Percentiles rank a stretch among this genome's conserved stretches.
These are phyloP conservation scores for Eimeria falciformis DNA, from an alignment of 169 alveolate species.

Conservation along the genomic window DNA sequence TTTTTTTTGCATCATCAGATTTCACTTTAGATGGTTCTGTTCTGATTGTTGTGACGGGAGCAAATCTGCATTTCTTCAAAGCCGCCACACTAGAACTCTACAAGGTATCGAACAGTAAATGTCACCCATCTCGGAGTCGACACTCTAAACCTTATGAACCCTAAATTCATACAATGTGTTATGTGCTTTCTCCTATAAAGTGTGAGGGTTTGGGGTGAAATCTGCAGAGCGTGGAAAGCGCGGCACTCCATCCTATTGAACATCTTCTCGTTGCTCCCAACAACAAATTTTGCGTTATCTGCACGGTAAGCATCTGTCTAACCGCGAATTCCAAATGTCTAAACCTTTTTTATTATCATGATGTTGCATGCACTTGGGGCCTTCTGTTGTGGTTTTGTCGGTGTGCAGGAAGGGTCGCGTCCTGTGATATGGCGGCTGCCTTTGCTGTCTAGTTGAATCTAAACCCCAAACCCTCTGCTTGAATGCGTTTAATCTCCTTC, in stretches of 20 bases:
- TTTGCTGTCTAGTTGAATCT: not conserved
- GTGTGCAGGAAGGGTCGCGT: slow-evolving; percentile 8
- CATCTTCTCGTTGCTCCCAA: not conserved
- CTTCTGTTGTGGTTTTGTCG: not conserved
- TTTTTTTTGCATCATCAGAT: not conserved
- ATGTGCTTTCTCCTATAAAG: not conserved
- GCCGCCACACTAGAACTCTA: not conserved
- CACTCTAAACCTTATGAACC: not conserved
- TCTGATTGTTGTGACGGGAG: not conserved
- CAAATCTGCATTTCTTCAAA: not conserved
- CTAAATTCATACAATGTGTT: not conserved
- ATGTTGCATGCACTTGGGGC: too few species aligned
- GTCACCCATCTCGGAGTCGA: too few species aligned
- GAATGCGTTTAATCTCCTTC: too few species aligned
- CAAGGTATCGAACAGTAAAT: not conserved
- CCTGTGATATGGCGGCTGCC: slow-evolving; percentile 21
- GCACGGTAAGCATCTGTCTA: slow-evolving; percentile 11
- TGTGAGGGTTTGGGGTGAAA: not conserved
- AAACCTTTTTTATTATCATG: too few species aligned
- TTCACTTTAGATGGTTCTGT: not conserved
- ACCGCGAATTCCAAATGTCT: not conserved
- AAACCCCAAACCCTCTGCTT: too few species aligned
- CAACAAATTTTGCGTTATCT: slow-evolving; percentile 8
- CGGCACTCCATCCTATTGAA: slow-evolving; percentile 14
- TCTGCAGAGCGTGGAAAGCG: slow-evolving; percentile 18